A percentile compares a stretch with the other conserved stretches of the same genome.
phyloP scores from a whole-genome alignment of 2,329 filamentous ascomycete genomes.

The Aspergillus candidus region DNA sequence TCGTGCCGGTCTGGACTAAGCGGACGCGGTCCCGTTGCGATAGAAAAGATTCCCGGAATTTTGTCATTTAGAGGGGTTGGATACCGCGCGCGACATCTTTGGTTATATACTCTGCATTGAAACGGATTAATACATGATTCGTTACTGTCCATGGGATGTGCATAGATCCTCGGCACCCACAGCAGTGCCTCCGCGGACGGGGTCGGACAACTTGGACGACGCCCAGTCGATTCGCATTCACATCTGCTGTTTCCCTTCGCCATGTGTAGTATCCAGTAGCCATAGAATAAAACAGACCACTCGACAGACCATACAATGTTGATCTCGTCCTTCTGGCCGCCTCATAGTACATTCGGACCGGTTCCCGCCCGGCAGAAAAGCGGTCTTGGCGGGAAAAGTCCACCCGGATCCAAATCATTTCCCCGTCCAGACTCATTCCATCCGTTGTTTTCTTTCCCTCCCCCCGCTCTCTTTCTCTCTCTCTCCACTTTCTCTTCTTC shows the following conservation, averaged over 20 bases:
- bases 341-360: background rate
- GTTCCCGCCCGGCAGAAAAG: constrained; percentile 34
- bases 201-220: too few species aligned
- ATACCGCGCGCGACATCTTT: too few species aligned
- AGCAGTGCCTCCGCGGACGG: too few species aligned
- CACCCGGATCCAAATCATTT: constrained; percentile 1
- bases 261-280: too few species aligned
- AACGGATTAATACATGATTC: too few species aligned
- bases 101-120: too few species aligned
- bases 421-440: constrained; percentile 1
- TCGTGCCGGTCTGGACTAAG: constrained; percentile 47
- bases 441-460: constrained; percentile 9
- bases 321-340: background rate
- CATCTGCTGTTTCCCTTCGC: too few species aligned
- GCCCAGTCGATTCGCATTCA: too few species aligned
- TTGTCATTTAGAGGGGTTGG: too few species aligned
- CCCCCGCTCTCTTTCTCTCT: constrained; percentile 10
- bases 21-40: constrained; percentile 63
- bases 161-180: constrained; percentile 16
- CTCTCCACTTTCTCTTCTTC: background rate
- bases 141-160: constrained; percentile 18
- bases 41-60: constrained; percentile 26
- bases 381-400: constrained; percentile 19
- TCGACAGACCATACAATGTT: background rate
- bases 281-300: too few species aligned